Evolutionary conservation across 1,284 basidiomycete species (phyloP).

Genomic region (Veloporphyrellus conicus): DNA sequence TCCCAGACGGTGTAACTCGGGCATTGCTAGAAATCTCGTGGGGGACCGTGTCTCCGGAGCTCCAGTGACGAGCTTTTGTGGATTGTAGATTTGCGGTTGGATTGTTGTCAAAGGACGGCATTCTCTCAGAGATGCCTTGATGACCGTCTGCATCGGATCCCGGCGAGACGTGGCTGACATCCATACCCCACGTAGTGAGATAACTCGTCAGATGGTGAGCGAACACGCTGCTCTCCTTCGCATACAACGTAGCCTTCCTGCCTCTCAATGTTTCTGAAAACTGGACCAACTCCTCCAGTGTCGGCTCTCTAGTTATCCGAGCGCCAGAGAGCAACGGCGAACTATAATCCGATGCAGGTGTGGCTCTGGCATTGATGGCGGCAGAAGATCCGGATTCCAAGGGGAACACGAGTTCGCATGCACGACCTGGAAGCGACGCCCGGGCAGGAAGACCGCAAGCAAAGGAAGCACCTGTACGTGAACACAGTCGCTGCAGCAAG

Average conservation of each 20-base stretch:
- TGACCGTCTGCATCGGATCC: slow-evolving; percentile 49
- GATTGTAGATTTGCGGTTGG: slow-evolving; percentile 7
- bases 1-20: slow-evolving; percentile 30
- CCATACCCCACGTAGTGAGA: slow-evolving; percentile 90
- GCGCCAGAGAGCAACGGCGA: slow-evolving; percentile 40
- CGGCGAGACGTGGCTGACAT: slow-evolving; percentile 77
- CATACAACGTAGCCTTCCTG: slow-evolving; percentile 77
- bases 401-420: slow-evolving; percentile 52
- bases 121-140: slow-evolving; percentile 17
- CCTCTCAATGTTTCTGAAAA: slow-evolving; percentile 82
- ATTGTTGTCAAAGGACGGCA: slow-evolving; percentile 11
- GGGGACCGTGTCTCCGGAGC: slow-evolving; percentile 11
- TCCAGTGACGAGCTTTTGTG: slow-evolving; percentile 26
- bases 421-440: slow-evolving; percentile 42
- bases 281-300: slow-evolving; percentile 65
- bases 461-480: slow-evolving; percentile 62
- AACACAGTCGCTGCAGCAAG: slow-evolving; percentile 63
- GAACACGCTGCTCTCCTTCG: slow-evolving; percentile 77
- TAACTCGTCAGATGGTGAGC: slow-evolving; percentile 88
- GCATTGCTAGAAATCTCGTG: slow-evolving; percentile 25
- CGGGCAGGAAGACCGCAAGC: slow-evolving; percentile 44
- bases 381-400: slow-evolving; percentile 52
- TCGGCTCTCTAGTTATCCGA: slow-evolving; percentile 63
- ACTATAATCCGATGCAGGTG: slow-evolving; percentile 44
- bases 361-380: slow-evolving; percentile 27